Percentiles rank a stretch among this genome's conserved stretches.
phyloP scores from a whole-genome alignment of 768 basidiomycete species.

The Chlorophyllum brunneum region DNA sequence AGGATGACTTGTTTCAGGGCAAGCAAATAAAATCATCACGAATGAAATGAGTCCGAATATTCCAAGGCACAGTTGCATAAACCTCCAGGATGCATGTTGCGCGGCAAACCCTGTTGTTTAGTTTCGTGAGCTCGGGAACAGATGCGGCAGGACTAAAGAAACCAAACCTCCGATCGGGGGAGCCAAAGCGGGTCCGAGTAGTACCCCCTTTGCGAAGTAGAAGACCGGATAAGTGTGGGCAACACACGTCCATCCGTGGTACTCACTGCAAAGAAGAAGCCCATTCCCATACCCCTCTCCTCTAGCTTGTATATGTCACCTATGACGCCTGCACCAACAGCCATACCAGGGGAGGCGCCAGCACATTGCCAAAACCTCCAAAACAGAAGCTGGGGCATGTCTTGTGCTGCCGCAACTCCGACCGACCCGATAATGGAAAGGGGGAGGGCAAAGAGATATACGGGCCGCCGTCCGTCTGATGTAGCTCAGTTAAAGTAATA shows the following conservation, averaged over 20 bases:
- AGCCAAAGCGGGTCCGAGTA: constrained; percentile 60
- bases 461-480: constrained; percentile 58
- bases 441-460: constrained; percentile 60
- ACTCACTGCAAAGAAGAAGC: constrained; percentile 51
- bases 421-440: constrained; percentile 55
- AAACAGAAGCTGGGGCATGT: constrained; percentile 46
- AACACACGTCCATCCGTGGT: not conserved
- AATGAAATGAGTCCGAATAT: constrained; percentile 36
- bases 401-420: constrained; percentile 48
- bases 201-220: constrained; percentile 33
- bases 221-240: not conserved
- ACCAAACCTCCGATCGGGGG: constrained; percentile 51
- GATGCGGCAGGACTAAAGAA: not conserved
- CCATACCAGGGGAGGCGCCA: constrained; percentile 54
- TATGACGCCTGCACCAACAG: constrained; percentile 55
- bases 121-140: not conserved
- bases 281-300: constrained; percentile 56
- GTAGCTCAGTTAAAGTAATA: not conserved
- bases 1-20: constrained; percentile 72
- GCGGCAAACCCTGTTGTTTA: constrained; percentile 38
- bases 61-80: constrained; percentile 48
- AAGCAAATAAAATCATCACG: constrained; percentile 34
- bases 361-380: constrained; percentile 67
- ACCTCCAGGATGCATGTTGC: constrained; percentile 64
- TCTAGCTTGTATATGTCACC: constrained; percentile 66